phyloP scores from a whole-genome alignment of 805 yeast genomes.

The Henningerozyma blattae region DNA sequence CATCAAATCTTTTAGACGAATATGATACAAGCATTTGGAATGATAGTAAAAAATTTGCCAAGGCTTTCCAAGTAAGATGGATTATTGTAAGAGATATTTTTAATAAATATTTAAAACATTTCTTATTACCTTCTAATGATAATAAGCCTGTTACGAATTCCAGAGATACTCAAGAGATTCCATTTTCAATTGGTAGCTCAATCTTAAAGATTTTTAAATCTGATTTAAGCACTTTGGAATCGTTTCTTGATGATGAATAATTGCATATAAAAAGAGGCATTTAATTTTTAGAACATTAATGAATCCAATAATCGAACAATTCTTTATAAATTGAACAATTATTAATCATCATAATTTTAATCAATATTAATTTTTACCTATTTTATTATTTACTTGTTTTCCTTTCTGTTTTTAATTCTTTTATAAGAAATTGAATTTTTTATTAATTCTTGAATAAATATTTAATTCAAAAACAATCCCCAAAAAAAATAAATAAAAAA shows the following conservation, averaged over 20 bases:
- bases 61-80: conserved; percentile 45
- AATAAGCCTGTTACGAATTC: conserved; percentile 43
- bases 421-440: too few relatives aligned
- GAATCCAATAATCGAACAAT: too few relatives aligned
- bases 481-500: too few relatives aligned
- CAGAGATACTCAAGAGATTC: conserved; percentile 50
- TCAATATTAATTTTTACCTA: too few relatives aligned
- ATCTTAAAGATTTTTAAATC: conserved; percentile 34
- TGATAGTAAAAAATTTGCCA: conserved; percentile 38
- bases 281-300: too few relatives aligned
- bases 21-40: conserved; percentile 31
- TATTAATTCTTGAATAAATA: too few relatives aligned
- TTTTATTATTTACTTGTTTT: too few relatives aligned
- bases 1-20: conserved; percentile 16
- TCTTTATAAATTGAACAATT: too few relatives aligned
- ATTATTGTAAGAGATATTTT: conserved; percentile 37
- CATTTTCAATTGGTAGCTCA: conserved; percentile 34
- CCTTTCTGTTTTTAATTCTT: too few relatives aligned
- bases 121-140: conserved; percentile 34
- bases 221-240: conserved; percentile 8
- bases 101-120: conserved; percentile 34
- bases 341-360: too few relatives aligned
- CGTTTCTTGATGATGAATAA: conserved; percentile 12
- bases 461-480: too few relatives aligned
- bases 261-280: too few relatives aligned